Percentiles rank a stretch among this genome's conserved stretches.
Evolutionary conservation across 371 early-diverging fungal genomes (phyloP).

Genomic region (Quaeritorhiza haematococci): DNA sequence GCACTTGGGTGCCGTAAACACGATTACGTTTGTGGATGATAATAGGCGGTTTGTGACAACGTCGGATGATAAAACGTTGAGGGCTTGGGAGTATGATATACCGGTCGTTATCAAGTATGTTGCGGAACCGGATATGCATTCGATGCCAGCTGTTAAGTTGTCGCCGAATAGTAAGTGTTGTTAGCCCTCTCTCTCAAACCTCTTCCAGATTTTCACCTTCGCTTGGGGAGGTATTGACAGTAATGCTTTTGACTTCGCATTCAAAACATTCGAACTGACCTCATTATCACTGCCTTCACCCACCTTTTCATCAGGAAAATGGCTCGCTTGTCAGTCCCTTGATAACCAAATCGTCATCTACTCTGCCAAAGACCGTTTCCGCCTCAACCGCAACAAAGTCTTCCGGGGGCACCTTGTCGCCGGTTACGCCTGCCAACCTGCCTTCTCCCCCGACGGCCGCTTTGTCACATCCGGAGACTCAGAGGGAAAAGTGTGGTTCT

Average conservation of each 20-base stretch:
- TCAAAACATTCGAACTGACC: not conserved
- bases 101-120: slow-evolving; percentile 95
- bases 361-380: slow-evolving; percentile 80
- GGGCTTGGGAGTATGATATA: slow-evolving; percentile 96
- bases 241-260: too few species aligned
- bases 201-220: too few species aligned
- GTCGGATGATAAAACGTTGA: slow-evolving; percentile 92
- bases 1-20: slow-evolving; percentile 93
- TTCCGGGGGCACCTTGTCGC: slow-evolving; percentile 92
- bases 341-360: slow-evolving; percentile 92
- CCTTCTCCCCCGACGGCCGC: slow-evolving; percentile 88
- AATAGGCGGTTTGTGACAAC: slow-evolving; percentile 91
- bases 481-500: slow-evolving; percentile 88
- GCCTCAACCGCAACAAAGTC: slow-evolving; percentile 81
- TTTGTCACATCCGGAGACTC: slow-evolving; percentile 88
- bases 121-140: slow-evolving; percentile 94
- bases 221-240: too few species aligned
- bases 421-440: slow-evolving; percentile 92
- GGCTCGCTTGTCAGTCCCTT: slow-evolving; percentile 88
- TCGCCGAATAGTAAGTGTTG: slow-evolving; percentile 75
- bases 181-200: not conserved
- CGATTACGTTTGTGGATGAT: slow-evolving; percentile 93
- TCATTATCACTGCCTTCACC: too few species aligned
- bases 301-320: slow-evolving; percentile 66
- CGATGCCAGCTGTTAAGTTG: slow-evolving; percentile 85